Evolutionary conservation across 2,329 filamentous ascomycete species (phyloP).

Genomic region (Exophiala bonariae): DNA sequence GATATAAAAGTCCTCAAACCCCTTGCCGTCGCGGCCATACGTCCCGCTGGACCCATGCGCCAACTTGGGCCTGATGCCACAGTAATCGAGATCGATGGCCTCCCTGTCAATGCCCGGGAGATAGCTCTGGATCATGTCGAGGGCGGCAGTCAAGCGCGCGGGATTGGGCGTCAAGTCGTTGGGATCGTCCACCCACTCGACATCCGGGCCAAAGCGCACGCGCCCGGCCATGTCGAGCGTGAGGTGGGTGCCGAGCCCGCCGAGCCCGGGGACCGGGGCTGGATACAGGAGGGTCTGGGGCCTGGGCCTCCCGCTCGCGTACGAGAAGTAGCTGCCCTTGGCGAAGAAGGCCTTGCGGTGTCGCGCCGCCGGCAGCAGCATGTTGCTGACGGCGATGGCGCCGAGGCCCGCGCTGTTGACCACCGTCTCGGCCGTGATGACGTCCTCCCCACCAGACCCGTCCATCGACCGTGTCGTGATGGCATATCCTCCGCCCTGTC

Average conservation of each 20-base stretch:
- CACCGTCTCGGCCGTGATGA: constrained; percentile 72
- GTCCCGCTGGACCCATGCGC: constrained; percentile 60
- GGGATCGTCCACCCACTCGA: constrained; percentile 85
- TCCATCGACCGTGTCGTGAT: constrained; percentile 53
- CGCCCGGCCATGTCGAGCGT: constrained; percentile 85
- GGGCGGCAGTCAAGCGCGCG: constrained; percentile 63
- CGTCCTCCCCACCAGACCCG: constrained; percentile 36
- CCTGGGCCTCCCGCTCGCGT: constrained; percentile 63
- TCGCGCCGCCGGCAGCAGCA: constrained; percentile 64
- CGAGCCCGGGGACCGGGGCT: constrained; percentile 76
- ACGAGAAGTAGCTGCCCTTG: constrained; percentile 95
- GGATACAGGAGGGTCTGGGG: constrained; percentile 82
- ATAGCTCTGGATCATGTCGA: constrained; percentile 75
- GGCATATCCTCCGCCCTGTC: constrained; percentile 53
- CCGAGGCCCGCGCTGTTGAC: constrained; percentile 85
- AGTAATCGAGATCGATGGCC: constrained; percentile 77
- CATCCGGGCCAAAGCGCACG: constrained; percentile 89
- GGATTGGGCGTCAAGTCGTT: constrained; percentile 67
- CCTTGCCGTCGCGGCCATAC: constrained; percentile 54
- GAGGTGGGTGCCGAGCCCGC: constrained; percentile 89
- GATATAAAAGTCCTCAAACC: constrained; percentile 84
- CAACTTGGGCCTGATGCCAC: constrained; percentile 88
- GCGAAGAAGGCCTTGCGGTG: constrained; percentile 72
- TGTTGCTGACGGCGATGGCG: constrained; percentile 76
- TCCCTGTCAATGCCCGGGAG: constrained; percentile 69